Conservation (phyloP, 768 basidiomycete genomes). For the Cyclocybe cylindracea region DNA sequence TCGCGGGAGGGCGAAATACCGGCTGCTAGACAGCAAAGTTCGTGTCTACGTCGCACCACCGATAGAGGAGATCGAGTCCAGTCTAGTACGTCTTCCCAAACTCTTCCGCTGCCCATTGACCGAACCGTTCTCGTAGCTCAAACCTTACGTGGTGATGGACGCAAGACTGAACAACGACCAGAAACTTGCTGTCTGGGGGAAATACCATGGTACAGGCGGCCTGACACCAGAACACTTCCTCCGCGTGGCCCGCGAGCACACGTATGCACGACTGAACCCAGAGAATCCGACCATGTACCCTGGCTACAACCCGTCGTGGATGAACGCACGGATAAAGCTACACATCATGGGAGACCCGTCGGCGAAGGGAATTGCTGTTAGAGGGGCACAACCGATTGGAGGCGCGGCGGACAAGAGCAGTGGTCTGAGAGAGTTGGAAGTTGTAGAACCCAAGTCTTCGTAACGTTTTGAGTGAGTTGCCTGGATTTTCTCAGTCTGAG, state of each 20-base stretch:
- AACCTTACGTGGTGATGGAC: conserved; percentile 62
- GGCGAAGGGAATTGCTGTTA: background rate
- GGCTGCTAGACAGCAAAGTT: conserved; percentile 80
- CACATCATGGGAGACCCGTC: conserved; percentile 1
- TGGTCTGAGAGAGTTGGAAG: background rate
- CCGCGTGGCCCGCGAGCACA: conserved; percentile 34
- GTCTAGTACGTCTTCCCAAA: conserved; percentile 45
- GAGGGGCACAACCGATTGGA: background rate
- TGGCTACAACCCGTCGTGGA: conserved; percentile 6
- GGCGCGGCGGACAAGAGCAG: background rate
- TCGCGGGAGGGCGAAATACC: conserved; percentile 76
- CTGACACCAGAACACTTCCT: conserved; percentile 46
- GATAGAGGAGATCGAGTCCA: conserved; percentile 57
- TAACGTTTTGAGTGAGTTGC: background rate
- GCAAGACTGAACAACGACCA: conserved; percentile 39
- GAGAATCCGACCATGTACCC: conserved; percentile 3
- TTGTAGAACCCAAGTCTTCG: background rate
- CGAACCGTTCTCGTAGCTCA: conserved; percentile 46
- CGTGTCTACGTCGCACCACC: conserved; percentile 84
- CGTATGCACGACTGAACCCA: conserved; percentile 15
- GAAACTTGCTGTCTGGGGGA: conserved; percentile 37
- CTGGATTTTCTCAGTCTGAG: background rate
- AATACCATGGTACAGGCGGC: conserved; percentile 37
- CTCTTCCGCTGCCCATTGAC: background rate
- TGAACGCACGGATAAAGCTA: conserved; percentile 5